Evolutionary conservation across 345 rosid genomes (phyloP), one percentile per base, ranked within the genome.

Genomic region (Streptanthus diversifolius): DNA sequence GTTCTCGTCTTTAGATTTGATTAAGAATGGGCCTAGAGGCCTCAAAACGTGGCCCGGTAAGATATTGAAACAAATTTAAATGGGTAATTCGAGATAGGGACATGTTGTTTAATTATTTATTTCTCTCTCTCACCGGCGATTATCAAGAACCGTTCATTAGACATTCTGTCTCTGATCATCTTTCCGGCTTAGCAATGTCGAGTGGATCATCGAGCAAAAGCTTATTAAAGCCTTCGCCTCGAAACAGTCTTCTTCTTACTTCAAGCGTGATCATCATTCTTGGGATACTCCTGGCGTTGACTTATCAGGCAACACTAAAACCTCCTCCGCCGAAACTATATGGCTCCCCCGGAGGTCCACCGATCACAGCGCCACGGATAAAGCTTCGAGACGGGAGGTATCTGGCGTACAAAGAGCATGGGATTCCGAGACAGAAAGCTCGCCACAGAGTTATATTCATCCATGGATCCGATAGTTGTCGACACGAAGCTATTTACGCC

Each of bases 361-460:
- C 80, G 33, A 52, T 85, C 27, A 83, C 86, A 14, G 82, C 82
- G 7, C 76, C 86, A 3, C 76, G 88, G 57, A 80, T 81, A 43
- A 79, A 77, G 81, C 85, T 87, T 8, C 68, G 83, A 76, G 86
- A 85, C 68, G 88, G 89, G 41, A 87, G 89, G 61, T 25, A 80
- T 22, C 63, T 87, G 30, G 87, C 88, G n/a, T 85, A 83, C 71
- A 80, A 74, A 70, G 92, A 87, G 45, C 56, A 77, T 15, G 88
- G 89, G 47, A 66, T 81, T 36, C 80, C 83, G 0, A 84, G 73
- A 80, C 80, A 82, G 5, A 30, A 25, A 19, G 87, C 92, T 75
- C 77, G 37, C 57, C 51, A 65, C 54, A 87, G 78, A 71, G 74
- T 85, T 66, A 53, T 87, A 22, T 82, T 7, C 29, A 48, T 82